Evolutionary conservation across 2,329 filamentous ascomycete genomes (phyloP).

Genomic region (Phymatotrichopsis omnivora): DNA sequence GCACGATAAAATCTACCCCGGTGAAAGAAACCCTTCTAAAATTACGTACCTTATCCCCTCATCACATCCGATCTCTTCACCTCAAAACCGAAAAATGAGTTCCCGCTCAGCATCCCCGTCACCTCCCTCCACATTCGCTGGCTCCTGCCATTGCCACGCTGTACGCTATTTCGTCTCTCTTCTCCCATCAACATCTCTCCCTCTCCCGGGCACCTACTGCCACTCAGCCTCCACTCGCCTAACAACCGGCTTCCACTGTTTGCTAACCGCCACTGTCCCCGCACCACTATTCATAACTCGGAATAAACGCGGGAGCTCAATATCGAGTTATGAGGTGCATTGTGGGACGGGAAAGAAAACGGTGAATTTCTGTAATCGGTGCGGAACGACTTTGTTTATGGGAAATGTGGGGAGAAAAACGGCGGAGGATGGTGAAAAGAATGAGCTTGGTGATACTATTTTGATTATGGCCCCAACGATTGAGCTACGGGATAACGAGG

Average conservation of each 20-base stretch:
- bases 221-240: slow-evolving; percentile 1
- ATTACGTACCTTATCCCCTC: too few species aligned
- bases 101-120: too few species aligned
- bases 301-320: not conserved
- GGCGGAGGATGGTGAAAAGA: too few species aligned
- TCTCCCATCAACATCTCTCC: not conserved
- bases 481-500: not conserved
- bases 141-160: slow-evolving; percentile 3
- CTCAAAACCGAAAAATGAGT: too few species aligned
- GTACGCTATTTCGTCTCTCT: not conserved
- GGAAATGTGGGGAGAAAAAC: not conserved
- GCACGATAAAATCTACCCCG: too few species aligned
- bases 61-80: too few species aligned
- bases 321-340: too few species aligned
- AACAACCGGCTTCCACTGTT: slow-evolving; percentile 4
- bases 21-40: too few species aligned
- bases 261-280: not conserved
- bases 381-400: slow-evolving; percentile 6
- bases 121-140: not conserved
- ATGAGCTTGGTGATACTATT: too few species aligned
- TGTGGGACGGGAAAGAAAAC: too few species aligned
- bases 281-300: not conserved
- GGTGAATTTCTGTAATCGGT: slow-evolving; percentile 7
- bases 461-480: slow-evolving; percentile 5
- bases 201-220: slow-evolving; percentile 5